phyloP scores from a whole-genome alignment of 768 basidiomycete genomes.

The Xerocomellus amylosporus region DNA sequence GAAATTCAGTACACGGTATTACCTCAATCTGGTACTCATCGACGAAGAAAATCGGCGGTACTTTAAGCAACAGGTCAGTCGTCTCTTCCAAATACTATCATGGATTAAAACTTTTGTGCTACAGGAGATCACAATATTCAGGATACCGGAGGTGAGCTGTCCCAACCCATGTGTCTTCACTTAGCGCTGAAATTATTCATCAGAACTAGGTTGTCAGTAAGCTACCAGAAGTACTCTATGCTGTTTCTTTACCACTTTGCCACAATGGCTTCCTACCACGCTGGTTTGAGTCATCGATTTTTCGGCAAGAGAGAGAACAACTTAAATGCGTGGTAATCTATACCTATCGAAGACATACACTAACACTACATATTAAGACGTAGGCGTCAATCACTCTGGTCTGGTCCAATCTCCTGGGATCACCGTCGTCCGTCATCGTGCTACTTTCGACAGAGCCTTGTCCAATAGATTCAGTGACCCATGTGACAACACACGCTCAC shows the following conservation, averaged over 20 bases:
- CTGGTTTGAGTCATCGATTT: conserved; percentile 4
- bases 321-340: not conserved
- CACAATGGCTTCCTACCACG: not conserved
- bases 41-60: conserved; percentile 98
- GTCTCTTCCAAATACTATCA: not conserved
- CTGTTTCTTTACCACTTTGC: conserved; percentile 5
- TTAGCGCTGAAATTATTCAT: conserved; percentile 1
- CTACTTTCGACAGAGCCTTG: conserved; percentile 10
- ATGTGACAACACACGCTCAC: conserved; percentile 30
- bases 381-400: not conserved
- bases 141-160: conserved; percentile 75
- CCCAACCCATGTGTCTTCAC: not conserved
- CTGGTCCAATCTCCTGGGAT: conserved; percentile 10
- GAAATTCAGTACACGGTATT: conserved; percentile 96
- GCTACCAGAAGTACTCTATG: not conserved
- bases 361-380: conserved; percentile 14
- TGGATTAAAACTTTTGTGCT: not conserved
- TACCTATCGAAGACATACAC: conserved; percentile 2
- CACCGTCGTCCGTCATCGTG: conserved; percentile 10
- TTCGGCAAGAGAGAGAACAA: not conserved
- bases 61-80: conserved; percentile 88
- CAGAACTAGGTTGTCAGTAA: conserved; percentile 34
- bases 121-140: conserved; percentile 85
- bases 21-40: conserved; percentile 94
- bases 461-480: conserved; percentile 29